phyloP scores from a whole-genome alignment of 169 alveolate species.

The Plasmodium gallinaceum region DNA sequence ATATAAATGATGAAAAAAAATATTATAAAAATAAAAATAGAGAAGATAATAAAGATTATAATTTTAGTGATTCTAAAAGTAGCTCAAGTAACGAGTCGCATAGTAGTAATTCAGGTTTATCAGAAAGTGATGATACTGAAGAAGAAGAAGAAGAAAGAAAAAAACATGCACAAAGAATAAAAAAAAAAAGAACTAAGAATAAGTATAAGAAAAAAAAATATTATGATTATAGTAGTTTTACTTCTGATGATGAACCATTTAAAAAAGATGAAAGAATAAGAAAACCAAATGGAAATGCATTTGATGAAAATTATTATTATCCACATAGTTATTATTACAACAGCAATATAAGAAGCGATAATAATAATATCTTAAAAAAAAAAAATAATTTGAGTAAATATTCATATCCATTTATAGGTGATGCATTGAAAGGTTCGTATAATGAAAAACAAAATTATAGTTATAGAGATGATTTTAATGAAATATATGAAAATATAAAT shows the following conservation, averaged over 20 bases:
- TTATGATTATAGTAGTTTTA: constrained; percentile 35
- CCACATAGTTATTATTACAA: constrained; percentile 25
- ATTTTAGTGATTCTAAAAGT: neutral
- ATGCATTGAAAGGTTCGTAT: neutral
- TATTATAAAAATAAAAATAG: constrained; percentile 7
- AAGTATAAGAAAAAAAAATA: constrained; percentile 38
- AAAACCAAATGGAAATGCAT: constrained; percentile 10
- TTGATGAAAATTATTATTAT: constrained; percentile 46
- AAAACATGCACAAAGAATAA: constrained; percentile 1
- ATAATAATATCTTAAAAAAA: constrained; percentile 2
- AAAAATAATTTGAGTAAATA: neutral
- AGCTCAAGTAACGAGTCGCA: constrained; percentile 3
- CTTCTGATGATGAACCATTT: constrained; percentile 21
- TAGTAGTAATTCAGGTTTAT: constrained; percentile 29
- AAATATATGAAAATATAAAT: constrained; percentile 17
- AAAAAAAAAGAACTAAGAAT: constrained; percentile 19
- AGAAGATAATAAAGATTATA: constrained; percentile 5
- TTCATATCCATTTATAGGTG: neutral
- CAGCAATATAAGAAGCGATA: constrained; percentile 10
- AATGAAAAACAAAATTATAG: neutral
- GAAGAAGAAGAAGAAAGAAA: constrained; percentile 12
- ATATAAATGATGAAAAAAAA: constrained; percentile 11
- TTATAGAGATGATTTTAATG: constrained; percentile 29
- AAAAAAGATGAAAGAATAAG: constrained; percentile 16
- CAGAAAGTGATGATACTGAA: neutral